A percentile compares a stretch with the other conserved stretches of the same genome.
Evolutionary conservation across 495 filamentous ascomycete species (phyloP).

Genomic region (Xylaria acuta): DNA sequence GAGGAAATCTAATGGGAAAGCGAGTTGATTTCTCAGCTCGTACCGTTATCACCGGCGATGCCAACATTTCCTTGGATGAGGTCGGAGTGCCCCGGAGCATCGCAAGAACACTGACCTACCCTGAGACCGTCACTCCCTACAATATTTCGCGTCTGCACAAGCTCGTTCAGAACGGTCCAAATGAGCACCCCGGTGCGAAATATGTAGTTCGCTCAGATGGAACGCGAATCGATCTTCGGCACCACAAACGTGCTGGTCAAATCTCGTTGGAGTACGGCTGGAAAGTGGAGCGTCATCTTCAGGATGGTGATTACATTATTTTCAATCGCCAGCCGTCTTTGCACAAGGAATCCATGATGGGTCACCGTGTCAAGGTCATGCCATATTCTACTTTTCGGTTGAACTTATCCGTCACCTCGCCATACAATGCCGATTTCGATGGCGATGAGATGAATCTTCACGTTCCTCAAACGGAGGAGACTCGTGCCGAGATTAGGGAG

Average conservation of each 20-base stretch:
- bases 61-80: constrained; percentile 93
- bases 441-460: constrained; percentile 99
- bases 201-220: constrained; percentile 93
- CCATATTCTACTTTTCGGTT: constrained; percentile 97
- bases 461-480: constrained; percentile 96
- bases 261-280: constrained; percentile 92
- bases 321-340: constrained; percentile 99
- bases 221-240: constrained; percentile 89
- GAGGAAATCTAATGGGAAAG: constrained; percentile 99
- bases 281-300: constrained; percentile 96
- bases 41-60: constrained; percentile 99
- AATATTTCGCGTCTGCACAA: constrained; percentile 92
- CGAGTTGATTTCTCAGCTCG: constrained; percentile 99
- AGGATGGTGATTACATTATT: constrained; percentile 95
- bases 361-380: constrained; percentile 96
- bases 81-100: constrained; percentile 93
- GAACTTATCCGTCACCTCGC: constrained; percentile 95
- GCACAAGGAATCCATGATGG: constrained; percentile 99
- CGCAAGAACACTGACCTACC: constrained; percentile 89
- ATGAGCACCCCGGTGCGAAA: constrained; percentile 90
- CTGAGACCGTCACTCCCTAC: constrained; percentile 96
- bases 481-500: constrained; percentile 88
- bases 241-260: constrained; percentile 82
- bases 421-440: constrained; percentile 99
- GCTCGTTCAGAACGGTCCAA: constrained; percentile 90